Conservation (phyloP, 2,329 filamentous ascomycete species). For the Xylariaceae sp. region DNA sequence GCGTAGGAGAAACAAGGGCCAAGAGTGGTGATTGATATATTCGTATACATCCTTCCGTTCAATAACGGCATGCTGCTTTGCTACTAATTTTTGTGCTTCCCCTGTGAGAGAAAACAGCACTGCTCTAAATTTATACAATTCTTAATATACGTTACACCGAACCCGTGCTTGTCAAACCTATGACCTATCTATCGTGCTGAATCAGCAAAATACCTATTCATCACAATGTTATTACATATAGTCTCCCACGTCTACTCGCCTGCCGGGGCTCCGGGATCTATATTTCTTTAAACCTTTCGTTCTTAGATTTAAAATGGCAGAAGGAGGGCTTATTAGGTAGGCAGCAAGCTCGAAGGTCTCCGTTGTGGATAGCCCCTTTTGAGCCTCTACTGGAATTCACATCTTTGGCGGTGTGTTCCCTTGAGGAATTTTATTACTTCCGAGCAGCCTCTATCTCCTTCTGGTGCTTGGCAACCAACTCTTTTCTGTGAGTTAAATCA, state of each 20-base stretch:
- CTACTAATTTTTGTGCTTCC: neutral
- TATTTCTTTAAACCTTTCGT: no score
- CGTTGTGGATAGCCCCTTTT: neutral
- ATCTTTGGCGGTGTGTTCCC: neutral
- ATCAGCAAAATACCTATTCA: conserved; percentile 2
- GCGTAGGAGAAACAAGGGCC: neutral
- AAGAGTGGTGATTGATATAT: conserved; percentile 29
- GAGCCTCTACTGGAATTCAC: neutral
- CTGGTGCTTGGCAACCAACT: conserved; percentile 63
- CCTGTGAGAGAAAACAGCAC: neutral
- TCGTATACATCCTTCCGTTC: no score
- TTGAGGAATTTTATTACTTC: conserved; percentile 18
- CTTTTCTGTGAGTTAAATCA: conserved; percentile 53
- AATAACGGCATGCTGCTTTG: no score
- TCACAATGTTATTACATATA: conserved; percentile 14
- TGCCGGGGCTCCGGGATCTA: no score
- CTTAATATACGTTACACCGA: conserved; percentile 20
- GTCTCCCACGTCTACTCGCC: no score
- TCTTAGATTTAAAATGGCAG: no score
- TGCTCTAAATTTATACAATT: conserved; percentile 3
- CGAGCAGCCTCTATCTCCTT: conserved; percentile 58
- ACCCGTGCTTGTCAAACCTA: neutral
- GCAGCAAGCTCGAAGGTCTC: neutral
- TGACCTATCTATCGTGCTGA: conserved; percentile 7
- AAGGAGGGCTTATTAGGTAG: no score